phyloP scores from a whole-genome alignment of 768 basidiomycete genomes.

The Lactarius deliciosus region DNA sequence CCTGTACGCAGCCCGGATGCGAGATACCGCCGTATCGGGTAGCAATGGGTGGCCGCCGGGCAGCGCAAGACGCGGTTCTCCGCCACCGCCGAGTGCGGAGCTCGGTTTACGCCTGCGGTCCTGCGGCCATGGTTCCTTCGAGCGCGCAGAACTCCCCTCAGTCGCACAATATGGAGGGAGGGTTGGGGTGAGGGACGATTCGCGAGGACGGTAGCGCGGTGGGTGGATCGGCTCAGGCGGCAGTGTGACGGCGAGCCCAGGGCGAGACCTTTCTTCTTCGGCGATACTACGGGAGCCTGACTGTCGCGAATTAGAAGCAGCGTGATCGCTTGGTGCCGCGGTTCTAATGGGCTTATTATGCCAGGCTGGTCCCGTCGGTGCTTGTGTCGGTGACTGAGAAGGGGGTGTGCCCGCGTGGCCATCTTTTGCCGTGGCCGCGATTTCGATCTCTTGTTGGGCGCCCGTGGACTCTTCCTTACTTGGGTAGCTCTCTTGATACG shows the following conservation, averaged over 20 bases:
- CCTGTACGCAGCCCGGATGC: slow-evolving; percentile 20
- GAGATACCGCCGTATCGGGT: slow-evolving; percentile 12
- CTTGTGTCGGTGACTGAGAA: not conserved
- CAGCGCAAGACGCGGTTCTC: not conserved
- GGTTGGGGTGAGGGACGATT: not conserved
- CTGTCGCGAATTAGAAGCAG: not conserved
- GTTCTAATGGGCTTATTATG: not conserved
- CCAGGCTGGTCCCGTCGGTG: slow-evolving; percentile 1
- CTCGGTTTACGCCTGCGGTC: slow-evolving; percentile 6
- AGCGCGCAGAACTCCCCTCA: not conserved
- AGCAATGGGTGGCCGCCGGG: slow-evolving; percentile 1
- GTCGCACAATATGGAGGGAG: slow-evolving; percentile 14
- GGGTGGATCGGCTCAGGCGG: not conserved
- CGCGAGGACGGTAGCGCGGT: not conserved
- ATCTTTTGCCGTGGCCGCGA: not conserved
- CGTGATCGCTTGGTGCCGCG: not conserved
- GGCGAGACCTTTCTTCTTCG: slow-evolving; percentile 2
- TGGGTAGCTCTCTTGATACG: slow-evolving; percentile 11
- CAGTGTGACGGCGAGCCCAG: not conserved
- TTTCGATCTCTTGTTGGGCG: not conserved
- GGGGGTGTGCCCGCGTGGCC: not conserved
- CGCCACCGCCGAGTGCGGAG: not conserved
- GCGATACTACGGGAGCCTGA: not conserved
- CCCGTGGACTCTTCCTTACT: slow-evolving; percentile 8
- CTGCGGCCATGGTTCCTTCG: not conserved